A percentile compares a stretch with the other conserved stretches of the same genome.
phyloP scores from a whole-genome alignment of 805 yeast genomes.

The Saturnispora saitoi region DNA sequence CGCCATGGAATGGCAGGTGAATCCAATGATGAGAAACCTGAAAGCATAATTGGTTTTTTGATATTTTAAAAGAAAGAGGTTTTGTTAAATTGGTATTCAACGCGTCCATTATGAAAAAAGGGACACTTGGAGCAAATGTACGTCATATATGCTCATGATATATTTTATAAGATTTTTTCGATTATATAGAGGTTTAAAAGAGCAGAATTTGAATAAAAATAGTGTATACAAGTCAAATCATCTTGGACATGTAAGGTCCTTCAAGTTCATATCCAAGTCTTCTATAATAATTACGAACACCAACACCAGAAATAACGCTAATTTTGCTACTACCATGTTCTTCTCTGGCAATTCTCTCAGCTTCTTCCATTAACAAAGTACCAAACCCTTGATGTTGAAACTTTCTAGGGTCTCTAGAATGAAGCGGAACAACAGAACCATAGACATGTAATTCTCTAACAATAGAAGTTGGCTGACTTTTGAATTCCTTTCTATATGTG shows the following conservation, averaged over 20 bases:
- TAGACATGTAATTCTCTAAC: slow-evolving; percentile 97
- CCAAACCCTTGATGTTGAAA: slow-evolving; percentile 99
- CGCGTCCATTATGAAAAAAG: background rate
- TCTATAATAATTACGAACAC: slow-evolving; percentile 92
- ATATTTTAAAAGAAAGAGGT: background rate
- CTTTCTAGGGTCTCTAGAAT: slow-evolving; percentile 92
- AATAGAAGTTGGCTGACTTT: slow-evolving; percentile 75
- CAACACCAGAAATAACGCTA: slow-evolving; percentile 94
- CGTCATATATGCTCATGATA: background rate
- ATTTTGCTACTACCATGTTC: slow-evolving; percentile 91
- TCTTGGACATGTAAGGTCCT: slow-evolving; percentile 96
- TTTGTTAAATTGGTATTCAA: background rate
- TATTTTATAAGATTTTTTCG: background rate
- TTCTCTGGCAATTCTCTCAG: slow-evolving; percentile 88
- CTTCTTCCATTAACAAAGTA: slow-evolving; percentile 95
- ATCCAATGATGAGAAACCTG: slow-evolving; percentile 33
- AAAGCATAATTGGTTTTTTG: background rate
- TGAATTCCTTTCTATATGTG: slow-evolving; percentile 85
- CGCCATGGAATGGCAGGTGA: slow-evolving; percentile 75
- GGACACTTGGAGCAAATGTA: background rate
- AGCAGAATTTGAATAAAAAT: background rate
- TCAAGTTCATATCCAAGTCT: slow-evolving; percentile 86
- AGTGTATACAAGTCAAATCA: background rate
- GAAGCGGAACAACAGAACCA: slow-evolving; percentile 95
- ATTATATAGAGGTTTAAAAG: background rate